Conservation (phyloP, 306 rosid species). For the Sesbania bispinosa region DNA sequence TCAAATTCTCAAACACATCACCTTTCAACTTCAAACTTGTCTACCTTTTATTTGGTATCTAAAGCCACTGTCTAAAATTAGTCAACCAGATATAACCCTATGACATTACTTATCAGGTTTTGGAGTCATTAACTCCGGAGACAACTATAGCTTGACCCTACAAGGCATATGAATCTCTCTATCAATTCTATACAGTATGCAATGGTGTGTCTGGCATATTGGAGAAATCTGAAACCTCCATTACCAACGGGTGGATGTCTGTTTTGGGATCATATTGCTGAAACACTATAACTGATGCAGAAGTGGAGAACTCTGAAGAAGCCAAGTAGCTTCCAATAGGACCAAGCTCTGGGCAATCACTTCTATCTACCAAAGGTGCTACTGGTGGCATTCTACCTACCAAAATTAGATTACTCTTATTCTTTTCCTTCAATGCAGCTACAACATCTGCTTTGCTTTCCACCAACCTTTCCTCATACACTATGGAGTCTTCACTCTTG, state of each 20-base stretch:
- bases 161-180: not conserved
- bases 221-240: slow-evolving; percentile 38
- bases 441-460: slow-evolving; percentile 37
- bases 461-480: slow-evolving; percentile 49
- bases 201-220: slow-evolving; percentile 37
- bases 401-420: slow-evolving; percentile 39
- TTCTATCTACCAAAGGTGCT: slow-evolving; percentile 38
- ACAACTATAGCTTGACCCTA: not conserved
- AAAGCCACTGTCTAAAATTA: not conserved
- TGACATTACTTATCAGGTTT: not conserved
- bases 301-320: slow-evolving; percentile 52
- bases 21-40: not conserved
- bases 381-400: slow-evolving; percentile 52
- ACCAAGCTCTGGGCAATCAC: slow-evolving; percentile 61
- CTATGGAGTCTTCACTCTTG: slow-evolving; percentile 29
- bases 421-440: slow-evolving; percentile 33
- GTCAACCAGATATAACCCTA: not conserved
- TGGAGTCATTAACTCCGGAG: not conserved
- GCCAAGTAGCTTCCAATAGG: slow-evolving; percentile 68
- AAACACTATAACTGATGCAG: slow-evolving; percentile 47
- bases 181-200: not conserved
- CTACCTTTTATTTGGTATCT: not conserved
- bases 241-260: slow-evolving; percentile 38
- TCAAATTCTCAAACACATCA: not conserved
- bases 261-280: slow-evolving; percentile 47